A percentile compares a stretch with the other conserved stretches of the same genome.
Evolutionary conservation across 1,139 yeast species (phyloP).

Genomic region (Taphrina wiesneri): DNA sequence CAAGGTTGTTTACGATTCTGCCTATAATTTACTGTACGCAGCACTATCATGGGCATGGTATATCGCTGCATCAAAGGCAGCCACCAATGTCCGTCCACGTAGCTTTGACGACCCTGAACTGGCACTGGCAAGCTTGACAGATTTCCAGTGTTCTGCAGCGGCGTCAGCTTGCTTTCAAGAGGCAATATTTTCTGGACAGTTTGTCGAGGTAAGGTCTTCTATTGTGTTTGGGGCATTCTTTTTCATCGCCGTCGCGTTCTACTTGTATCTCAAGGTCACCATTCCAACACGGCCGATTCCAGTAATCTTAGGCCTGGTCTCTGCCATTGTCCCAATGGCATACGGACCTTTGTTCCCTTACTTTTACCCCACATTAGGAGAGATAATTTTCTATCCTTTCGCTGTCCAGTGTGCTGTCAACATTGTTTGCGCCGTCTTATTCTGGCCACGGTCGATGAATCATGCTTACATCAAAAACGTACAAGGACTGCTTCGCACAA

Average conservation of each 20-base stretch:
- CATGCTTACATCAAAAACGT: slow-evolving; percentile 25
- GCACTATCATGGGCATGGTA: slow-evolving; percentile 30
- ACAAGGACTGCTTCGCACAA: slow-evolving; percentile 12
- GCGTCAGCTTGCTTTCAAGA: slow-evolving; percentile 21
- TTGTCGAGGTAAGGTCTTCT: slow-evolving; percentile 31
- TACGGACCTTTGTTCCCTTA: slow-evolving; percentile 36
- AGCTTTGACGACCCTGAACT: background rate
- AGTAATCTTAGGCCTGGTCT: slow-evolving; percentile 22
- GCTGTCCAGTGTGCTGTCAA: slow-evolving; percentile 33
- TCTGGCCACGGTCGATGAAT: slow-evolving; percentile 37
- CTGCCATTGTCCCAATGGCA: slow-evolving; percentile 18
- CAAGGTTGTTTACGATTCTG: slow-evolving; percentile 22
- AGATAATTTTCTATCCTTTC: slow-evolving; percentile 23
- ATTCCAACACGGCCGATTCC: slow-evolving; percentile 23
- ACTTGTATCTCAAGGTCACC: slow-evolving; percentile 28
- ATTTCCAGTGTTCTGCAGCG: slow-evolving; percentile 11
- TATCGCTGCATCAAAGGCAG: slow-evolving; percentile 34
- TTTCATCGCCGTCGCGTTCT: slow-evolving; percentile 22
- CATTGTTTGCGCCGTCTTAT: slow-evolving; percentile 29
- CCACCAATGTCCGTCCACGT: slow-evolving; percentile 24
- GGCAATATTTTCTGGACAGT: slow-evolving; percentile 35
- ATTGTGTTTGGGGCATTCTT: slow-evolving; percentile 31
- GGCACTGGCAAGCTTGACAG: background rate
- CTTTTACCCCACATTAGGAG: slow-evolving; percentile 31
- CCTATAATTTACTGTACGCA: slow-evolving; percentile 26